Conservation (phyloP, 1,139 yeast genomes). For the Sugiyamaella japonica region DNA sequence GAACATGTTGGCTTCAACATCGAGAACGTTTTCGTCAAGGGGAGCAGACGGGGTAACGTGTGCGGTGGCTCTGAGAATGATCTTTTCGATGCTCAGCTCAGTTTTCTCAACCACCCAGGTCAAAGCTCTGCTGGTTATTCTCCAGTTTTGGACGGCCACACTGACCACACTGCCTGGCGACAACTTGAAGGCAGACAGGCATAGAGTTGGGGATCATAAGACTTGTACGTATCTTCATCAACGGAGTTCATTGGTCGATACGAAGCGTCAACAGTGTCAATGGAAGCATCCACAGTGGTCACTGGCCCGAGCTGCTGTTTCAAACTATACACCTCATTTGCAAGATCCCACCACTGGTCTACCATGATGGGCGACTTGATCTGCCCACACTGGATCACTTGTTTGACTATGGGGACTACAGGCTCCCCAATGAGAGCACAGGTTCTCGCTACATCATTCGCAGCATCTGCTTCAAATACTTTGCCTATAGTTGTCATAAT, state of each 20-base stretch:
- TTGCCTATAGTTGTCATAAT: not conserved
- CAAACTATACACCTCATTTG: not conserved
- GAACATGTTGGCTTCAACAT: too few species aligned
- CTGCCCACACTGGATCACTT: not conserved
- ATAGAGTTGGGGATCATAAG: slow-evolving; percentile 58
- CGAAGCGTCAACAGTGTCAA: slow-evolving; percentile 42
- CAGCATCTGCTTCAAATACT: slow-evolving; percentile 1
- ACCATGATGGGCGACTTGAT: not conserved
- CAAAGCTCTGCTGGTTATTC: too few species aligned
- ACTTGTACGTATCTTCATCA: slow-evolving; percentile 44
- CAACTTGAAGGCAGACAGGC: slow-evolving; percentile 65
- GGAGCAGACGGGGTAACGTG: too few species aligned
- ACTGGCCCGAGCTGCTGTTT: slow-evolving; percentile 48
- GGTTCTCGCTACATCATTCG: not conserved
- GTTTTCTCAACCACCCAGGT: too few species aligned
- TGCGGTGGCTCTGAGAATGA: too few species aligned
- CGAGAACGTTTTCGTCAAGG: too few species aligned
- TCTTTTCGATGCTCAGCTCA: too few species aligned
- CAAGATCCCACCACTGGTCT: slow-evolving; percentile 40
- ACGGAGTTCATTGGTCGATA: slow-evolving; percentile 43
- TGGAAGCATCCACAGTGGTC: slow-evolving; percentile 50
- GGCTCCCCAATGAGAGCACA: slow-evolving; percentile 2
- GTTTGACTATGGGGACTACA: not conserved
- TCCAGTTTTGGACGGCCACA: too few species aligned
- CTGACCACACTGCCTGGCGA: slow-evolving; percentile 69